Percentiles rank a stretch among this genome's conserved stretches.
phyloP scores from a whole-genome alignment of 2,329 filamentous ascomycete species.

The Colletotrichum truncatum region DNA sequence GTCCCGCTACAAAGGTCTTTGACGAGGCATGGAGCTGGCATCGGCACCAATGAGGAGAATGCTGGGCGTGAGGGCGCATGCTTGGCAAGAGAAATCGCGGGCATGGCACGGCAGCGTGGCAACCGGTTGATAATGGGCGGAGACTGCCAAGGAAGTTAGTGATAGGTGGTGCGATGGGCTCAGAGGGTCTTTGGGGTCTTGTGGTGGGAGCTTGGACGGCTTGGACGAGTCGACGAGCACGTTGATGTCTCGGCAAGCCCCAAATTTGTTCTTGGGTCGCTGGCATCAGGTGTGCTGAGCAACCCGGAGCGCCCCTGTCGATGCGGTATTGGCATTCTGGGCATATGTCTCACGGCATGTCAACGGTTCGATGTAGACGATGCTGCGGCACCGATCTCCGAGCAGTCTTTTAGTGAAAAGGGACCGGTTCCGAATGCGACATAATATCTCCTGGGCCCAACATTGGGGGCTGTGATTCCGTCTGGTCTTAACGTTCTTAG shows the following conservation, averaged over 20 bases:
- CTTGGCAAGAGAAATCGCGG: slow-evolving; percentile 30
- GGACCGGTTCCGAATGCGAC: too few relatives aligned
- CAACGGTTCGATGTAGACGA: neutral
- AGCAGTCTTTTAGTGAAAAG: too few relatives aligned
- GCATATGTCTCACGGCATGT: slow-evolving; percentile 26
- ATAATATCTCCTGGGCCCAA: too few relatives aligned
- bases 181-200: slow-evolving; percentile 4
- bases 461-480: too few relatives aligned
- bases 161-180: neutral
- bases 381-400: neutral
- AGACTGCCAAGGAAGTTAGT: slow-evolving; percentile 26
- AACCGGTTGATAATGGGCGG: slow-evolving; percentile 27
- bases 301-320: slow-evolving; percentile 17
- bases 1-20: slow-evolving; percentile 22
- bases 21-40: slow-evolving; percentile 15
- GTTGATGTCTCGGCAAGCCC: slow-evolving; percentile 20
- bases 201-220: slow-evolving; percentile 15
- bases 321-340: slow-evolving; percentile 25
- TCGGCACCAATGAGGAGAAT: slow-evolving; percentile 26
- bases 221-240: slow-evolving; percentile 1
- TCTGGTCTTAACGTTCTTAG: neutral
- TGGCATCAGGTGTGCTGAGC: neutral
- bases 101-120: slow-evolving; percentile 30
- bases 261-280: neutral
- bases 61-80: slow-evolving; percentile 21